Base-by-base conservation (phyloP, 2,329 filamentous ascomycete species). In the Penicillium sp. region DNA sequence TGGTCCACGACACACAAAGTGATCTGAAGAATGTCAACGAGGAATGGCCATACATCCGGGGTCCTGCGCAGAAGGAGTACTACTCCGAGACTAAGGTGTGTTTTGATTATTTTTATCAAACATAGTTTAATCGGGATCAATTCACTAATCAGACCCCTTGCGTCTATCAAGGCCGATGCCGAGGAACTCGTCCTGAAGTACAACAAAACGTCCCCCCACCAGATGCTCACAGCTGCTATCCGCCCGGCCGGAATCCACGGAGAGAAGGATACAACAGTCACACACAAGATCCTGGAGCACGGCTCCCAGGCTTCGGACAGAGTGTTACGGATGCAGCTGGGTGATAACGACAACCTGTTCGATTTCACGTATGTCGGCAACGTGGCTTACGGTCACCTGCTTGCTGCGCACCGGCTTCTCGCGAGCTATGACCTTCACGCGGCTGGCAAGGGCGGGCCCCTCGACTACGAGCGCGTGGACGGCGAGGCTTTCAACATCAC, bases 241-340 rank as follows among this genome's bases (percentile, higher is more conserved):
- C 90, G 94, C 16, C 91, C 92, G 7, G 89, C 91, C 13, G 91
- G 91, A 64, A 95, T 97, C 73, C 91, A 96, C 70, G 93, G 93
- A 68, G 91, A 94, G 70, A 90, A 90, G 67, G 94, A 99, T 77
- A 84, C 85, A 52, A 88, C 92, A 70, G 76, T 87, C 15, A 85
- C 93, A 34, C 84, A 87, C 61, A 85, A 88, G 65, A 83, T 97
- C 61, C 80, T 96, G 68, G 83, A 86, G 60, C 85, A 90, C 66
- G 89, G 88, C 71, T 80, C 82, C 58, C 81, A 84, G 41, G 74
- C 75, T 15, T 78, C 77, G 7, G 63, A 65, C 60, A 81, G 84
- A 67, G 87, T 90, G 62, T 88, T 91, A 38, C 84, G 84, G 60
- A 85, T 94, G 72, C 90, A 97, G 74, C 83, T 97, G 23, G 94